phyloP scores from a whole-genome alignment of 495 filamentous ascomycete species.

The Tuber borchii region DNA sequence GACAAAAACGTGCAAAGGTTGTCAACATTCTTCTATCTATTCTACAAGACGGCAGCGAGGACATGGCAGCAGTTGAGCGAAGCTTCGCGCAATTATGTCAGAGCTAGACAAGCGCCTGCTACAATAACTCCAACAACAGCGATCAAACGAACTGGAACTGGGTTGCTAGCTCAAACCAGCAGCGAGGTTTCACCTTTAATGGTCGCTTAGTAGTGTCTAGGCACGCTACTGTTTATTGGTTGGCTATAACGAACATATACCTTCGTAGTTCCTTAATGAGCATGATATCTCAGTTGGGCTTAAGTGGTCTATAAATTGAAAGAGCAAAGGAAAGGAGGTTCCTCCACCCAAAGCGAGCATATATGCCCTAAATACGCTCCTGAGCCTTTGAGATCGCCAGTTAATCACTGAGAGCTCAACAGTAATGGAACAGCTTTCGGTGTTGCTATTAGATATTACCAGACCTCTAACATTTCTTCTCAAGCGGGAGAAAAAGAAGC shows the following conservation, averaged over 20 bases:
- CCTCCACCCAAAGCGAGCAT: constrained; percentile 70
- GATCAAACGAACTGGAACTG: constrained; percentile 62
- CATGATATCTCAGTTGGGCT: constrained; percentile 70
- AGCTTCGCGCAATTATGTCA: constrained; percentile 83
- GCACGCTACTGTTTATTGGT: constrained; percentile 70
- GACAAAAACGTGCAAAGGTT: constrained; percentile 90
- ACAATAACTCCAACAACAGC: constrained; percentile 71
- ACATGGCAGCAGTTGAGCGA: constrained; percentile 86
- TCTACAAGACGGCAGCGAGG: constrained; percentile 89
- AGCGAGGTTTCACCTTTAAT: constrained; percentile 83
- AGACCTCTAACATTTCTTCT: constrained; percentile 75
- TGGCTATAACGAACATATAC: constrained; percentile 73
- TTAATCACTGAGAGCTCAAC: constrained; percentile 90
- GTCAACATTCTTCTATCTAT: constrained; percentile 87
- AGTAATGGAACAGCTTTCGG: constrained; percentile 90
- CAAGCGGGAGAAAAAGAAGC: constrained; percentile 72
- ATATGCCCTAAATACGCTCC: constrained; percentile 83
- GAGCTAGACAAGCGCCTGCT: constrained; percentile 72
- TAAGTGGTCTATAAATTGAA: constrained; percentile 69
- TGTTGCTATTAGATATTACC: constrained; percentile 78
- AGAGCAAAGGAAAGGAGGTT: constrained; percentile 72
- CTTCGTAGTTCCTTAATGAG: constrained; percentile 90
- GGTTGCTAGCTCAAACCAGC: constrained; percentile 50
- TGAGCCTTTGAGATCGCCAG: constrained; percentile 78
- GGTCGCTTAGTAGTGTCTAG: constrained; percentile 91